These are phyloP conservation scores for Stromatinia cepivora DNA, from an alignment of 2,329 filamentous ascomycete species.

Conservation along the genomic window DNA sequence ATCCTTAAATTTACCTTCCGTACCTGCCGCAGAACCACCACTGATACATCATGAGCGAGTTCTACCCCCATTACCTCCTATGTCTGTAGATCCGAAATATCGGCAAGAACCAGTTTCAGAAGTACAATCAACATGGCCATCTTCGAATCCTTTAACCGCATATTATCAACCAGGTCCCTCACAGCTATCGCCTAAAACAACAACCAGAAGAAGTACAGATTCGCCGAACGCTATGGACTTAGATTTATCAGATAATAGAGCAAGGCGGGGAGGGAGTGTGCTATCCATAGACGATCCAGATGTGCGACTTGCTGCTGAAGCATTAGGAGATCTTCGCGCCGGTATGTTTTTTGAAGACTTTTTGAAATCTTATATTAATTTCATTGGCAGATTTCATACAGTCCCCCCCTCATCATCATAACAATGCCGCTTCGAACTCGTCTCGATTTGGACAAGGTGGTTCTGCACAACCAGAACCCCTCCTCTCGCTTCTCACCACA, in stretches of 20 bases:
- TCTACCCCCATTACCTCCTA: constrained; percentile 37
- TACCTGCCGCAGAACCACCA: constrained; percentile 36
- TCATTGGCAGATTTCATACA: constrained; percentile 60
- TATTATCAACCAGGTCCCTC: constrained; percentile 41
- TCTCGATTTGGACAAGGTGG: constrained; percentile 41
- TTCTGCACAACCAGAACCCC: constrained; percentile 63
- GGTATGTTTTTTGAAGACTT: constrained; percentile 51
- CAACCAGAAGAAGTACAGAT: constrained; percentile 28
- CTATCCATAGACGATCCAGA: constrained; percentile 61
- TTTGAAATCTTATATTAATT: constrained; percentile 19
- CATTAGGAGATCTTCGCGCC: constrained; percentile 70
- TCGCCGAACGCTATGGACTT: constrained; percentile 39
- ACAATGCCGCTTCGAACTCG: constrained; percentile 39
- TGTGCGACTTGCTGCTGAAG: constrained; percentile 71
- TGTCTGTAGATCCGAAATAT: constrained; percentile 32
- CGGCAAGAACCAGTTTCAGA: constrained; percentile 31
- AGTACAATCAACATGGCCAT: constrained; percentile 38
- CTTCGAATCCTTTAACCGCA: constrained; percentile 40
- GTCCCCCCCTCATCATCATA: constrained; percentile 51
- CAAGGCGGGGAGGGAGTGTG: constrained; percentile 39
- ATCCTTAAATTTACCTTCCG: constrained; percentile 35
- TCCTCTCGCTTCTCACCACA: constrained; percentile 82
- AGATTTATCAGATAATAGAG: constrained; percentile 37
- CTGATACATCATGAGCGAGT: constrained; percentile 39
- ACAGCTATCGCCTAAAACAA: constrained; percentile 37